A percentile compares a stretch with the other conserved stretches of the same genome.
phyloP scores from a whole-genome alignment of 805 yeast species.

The Kodamaea nitidulidarum region DNA sequence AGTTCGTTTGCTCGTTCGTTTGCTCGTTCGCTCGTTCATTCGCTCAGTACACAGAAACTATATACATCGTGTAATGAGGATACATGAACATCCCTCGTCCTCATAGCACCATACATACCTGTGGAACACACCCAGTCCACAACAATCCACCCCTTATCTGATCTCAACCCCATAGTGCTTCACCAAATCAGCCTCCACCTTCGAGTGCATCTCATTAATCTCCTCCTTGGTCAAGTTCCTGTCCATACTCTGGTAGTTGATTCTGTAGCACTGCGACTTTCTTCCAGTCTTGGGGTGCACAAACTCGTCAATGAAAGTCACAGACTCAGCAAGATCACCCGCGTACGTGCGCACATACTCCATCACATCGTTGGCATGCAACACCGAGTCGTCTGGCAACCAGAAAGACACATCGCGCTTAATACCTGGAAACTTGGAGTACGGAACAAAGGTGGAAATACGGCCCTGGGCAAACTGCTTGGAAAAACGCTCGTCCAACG shows the following conservation, averaged over 20 bases:
- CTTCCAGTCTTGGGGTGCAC: conserved; percentile 76
- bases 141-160: conserved; percentile 22
- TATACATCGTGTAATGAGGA: no score
- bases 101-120: no score
- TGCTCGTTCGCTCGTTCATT: no score
- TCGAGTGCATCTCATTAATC: conserved; percentile 66
- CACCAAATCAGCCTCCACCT: conserved; percentile 56
- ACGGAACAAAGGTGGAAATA: conserved; percentile 76
- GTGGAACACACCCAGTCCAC: no score
- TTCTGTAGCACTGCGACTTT: conserved; percentile 80
- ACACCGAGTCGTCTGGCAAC: conserved; percentile 49
- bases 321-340: conserved; percentile 87
- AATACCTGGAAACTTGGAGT: conserved; percentile 87
- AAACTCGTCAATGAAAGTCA: conserved; percentile 74
- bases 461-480: conserved; percentile 64
- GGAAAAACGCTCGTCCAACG: conserved; percentile 70
- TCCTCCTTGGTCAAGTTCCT: conserved; percentile 83
- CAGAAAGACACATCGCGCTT: conserved; percentile 89
- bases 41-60: no score
- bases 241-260: conserved; percentile 94
- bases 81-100: no score
- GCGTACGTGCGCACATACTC: conserved; percentile 82
- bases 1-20: no score
- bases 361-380: conserved; percentile 91
- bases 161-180: conserved; percentile 54